These are phyloP conservation scores for Croton setiger DNA, from an alignment of 441 rosid species.

Conservation along the genomic window DNA sequence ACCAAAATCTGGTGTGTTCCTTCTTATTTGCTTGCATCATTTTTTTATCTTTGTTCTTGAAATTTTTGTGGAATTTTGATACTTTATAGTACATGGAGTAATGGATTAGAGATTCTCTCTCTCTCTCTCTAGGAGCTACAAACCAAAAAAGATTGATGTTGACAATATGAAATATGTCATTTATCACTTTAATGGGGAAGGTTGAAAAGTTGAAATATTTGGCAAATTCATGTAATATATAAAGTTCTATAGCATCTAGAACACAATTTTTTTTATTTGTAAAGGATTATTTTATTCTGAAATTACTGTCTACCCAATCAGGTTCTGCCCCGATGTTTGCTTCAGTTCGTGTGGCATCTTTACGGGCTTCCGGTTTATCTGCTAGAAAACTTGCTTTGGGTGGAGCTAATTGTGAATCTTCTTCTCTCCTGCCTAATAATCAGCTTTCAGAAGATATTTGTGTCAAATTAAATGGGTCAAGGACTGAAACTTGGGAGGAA, in stretches of 20 bases:
- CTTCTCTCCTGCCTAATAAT: conserved; percentile 25
- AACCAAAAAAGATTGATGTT: too few species aligned
- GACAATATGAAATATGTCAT: not conserved
- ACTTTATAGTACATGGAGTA: not conserved
- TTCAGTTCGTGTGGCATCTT: conserved; percentile 67
- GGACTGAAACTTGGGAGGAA: conserved; percentile 26
- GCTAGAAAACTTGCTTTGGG: conserved; percentile 36
- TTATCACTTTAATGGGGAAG: not conserved
- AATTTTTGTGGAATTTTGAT: not conserved
- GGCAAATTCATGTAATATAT: not conserved
- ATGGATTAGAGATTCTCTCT: not conserved
- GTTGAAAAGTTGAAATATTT: not conserved
- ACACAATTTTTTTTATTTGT: not conserved
- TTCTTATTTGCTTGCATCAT: not conserved
- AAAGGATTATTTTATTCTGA: conserved; percentile 10
- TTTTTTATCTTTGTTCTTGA: not conserved
- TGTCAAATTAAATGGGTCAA: conserved; percentile 21
- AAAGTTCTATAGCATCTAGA: not conserved
- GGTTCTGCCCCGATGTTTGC: conserved; percentile 59
- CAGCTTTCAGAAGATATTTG: conserved; percentile 37
- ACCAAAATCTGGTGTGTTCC: conserved; percentile 13
- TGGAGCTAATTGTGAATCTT: conserved; percentile 24
- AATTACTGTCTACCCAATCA: conserved; percentile 15
- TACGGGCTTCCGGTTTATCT: conserved; percentile 70
- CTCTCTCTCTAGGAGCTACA: not conserved